Conservation (phyloP, 371 early-diverging fungal genomes). For the Syncephalastrum contaminatum region DNA sequence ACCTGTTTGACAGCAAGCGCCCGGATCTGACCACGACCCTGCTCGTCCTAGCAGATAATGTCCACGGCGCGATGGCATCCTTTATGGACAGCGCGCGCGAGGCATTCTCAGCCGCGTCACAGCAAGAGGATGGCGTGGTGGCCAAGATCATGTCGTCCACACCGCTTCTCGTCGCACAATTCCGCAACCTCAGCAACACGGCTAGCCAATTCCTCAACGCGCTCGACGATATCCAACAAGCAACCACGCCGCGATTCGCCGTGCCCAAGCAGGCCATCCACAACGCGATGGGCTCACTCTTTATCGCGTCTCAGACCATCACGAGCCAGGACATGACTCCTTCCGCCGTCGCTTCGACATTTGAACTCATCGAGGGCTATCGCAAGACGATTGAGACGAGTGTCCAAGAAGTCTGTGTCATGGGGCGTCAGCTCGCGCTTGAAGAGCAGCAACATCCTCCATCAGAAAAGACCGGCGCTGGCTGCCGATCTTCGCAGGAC, state of each 20-base stretch:
- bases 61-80: slow-evolving; percentile 30
- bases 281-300: slow-evolving; percentile 67
- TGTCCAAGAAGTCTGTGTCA: slow-evolving; percentile 17
- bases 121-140: slow-evolving; percentile 7
- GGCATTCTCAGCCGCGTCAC: slow-evolving; percentile 17
- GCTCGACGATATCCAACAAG: slow-evolving; percentile 30
- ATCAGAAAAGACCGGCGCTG: slow-evolving; percentile 11
- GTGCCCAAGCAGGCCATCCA: slow-evolving; percentile 62
- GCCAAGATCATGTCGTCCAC: slow-evolving; percentile 49
- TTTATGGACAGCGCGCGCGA: slow-evolving; percentile 32
- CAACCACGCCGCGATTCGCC: slow-evolving; percentile 38
- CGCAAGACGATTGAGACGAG: slow-evolving; percentile 16
- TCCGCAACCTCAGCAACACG: slow-evolving; percentile 52
- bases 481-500: slow-evolving; percentile 16
- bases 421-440: slow-evolving; percentile 15
- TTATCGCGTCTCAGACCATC: slow-evolving; percentile 65
- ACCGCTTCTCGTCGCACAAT: slow-evolving; percentile 56
- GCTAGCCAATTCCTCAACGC: slow-evolving; percentile 42
- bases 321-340: slow-evolving; percentile 42
- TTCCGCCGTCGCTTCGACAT: slow-evolving; percentile 13
- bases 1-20: slow-evolving; percentile 2
- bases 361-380: slow-evolving; percentile 21
- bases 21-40: slow-evolving; percentile 19
- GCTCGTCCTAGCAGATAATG: slow-evolving; percentile 31
- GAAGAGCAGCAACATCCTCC: slow-evolving; percentile 5